Evolutionary conservation across 2,329 filamentous ascomycete species (phyloP).

Genomic region (Aspergillus cejpii): DNA sequence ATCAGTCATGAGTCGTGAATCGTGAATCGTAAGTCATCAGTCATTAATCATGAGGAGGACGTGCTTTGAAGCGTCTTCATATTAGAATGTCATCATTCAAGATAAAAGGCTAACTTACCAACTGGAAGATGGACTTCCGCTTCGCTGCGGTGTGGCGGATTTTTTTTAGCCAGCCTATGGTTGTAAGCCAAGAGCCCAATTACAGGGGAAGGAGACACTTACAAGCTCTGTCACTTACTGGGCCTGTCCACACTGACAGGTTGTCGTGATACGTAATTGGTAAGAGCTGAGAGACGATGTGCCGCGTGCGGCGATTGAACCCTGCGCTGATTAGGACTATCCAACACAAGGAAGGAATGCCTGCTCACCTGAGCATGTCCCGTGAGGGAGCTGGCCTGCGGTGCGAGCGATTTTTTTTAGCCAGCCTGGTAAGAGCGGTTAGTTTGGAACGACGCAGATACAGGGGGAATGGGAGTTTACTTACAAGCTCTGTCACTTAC

Average conservation of each 20-base stretch:
- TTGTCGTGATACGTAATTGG: not conserved
- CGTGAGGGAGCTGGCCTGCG: slow-evolving; percentile 3
- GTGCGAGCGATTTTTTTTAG: slow-evolving; percentile 10
- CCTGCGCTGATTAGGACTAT: not conserved
- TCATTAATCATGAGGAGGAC: too few relatives aligned
- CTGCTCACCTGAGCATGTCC: slow-evolving; percentile 6
- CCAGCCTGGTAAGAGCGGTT: slow-evolving; percentile 9
- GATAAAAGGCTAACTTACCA: not conserved
- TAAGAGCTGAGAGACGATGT: not conserved
- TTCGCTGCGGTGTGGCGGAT: slow-evolving; percentile 6
- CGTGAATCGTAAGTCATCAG: too few relatives aligned
- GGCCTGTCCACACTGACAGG: slow-evolving; percentile 7
- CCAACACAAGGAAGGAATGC: not conserved
- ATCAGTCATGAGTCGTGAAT: too few relatives aligned
- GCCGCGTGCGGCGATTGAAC: not conserved
- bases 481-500: slow-evolving; percentile 17
- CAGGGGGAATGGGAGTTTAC: not conserved
- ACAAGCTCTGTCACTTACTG: slow-evolving; percentile 22
- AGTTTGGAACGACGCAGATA: not conserved
- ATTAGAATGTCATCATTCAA: too few relatives aligned
- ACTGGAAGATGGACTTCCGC: not conserved
- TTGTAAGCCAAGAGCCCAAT: not conserved
- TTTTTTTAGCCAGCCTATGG: slow-evolving; percentile 8
- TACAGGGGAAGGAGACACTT: slow-evolving; percentile 2
- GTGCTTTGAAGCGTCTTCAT: not conserved